Base-by-base conservation (phyloP, 2,329 filamentous ascomycete species). In the Pseudomassariella vexata region DNA sequence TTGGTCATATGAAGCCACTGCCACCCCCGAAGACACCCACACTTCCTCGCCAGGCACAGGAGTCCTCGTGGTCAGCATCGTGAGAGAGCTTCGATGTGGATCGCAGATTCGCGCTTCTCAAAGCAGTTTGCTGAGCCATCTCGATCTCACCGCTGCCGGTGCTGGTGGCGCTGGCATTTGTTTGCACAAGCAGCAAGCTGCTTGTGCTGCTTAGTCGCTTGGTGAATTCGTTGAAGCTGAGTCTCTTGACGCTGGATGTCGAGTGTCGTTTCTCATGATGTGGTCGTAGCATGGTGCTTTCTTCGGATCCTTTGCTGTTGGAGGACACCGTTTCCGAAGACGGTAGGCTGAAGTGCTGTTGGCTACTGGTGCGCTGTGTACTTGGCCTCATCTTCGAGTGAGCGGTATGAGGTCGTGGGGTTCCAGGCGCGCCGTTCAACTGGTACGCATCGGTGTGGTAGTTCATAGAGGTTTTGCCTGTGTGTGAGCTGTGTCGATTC, bases 211-310 rank as follows among this genome's bases (percentile, higher is more conserved):
- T 79, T 33, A 80, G 52, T 39, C 73, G 62, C 50, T 73, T 75
- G 28, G 73, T 70, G 40, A 78, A 75, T 33, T 81, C 76, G 44
- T 66, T 71, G 42, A 80, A 76, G 57, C 71, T 77, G 34, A 76
- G 63, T 38, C 72, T 65, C 58, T 78, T 79, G 28, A 59, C 57
- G 49, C 69, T 76, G 9, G 68, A 70, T 24, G 59, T 60, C 18
- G 74, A 78, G 28, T 63, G 60, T 19, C 70, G 67, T 41, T 73
- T 70, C 33, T 72, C 66, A 28, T 49, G 48, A 34, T 46, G 48
- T 26, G 53, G 38, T 32, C n/a, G n/a, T n/a, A 49, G 50, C 33
- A 49, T 45, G 20, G 42, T 43, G 17, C 42, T 41, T 24, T 66
- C 60, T 26, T 65, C 62, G 7, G 48, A 40, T 19, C 45, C 43